Evolutionary conservation across 2,329 filamentous ascomycete species (phyloP), one percentile per base, ranked within the genome.

Genomic region (Talaromyces sp.): DNA sequence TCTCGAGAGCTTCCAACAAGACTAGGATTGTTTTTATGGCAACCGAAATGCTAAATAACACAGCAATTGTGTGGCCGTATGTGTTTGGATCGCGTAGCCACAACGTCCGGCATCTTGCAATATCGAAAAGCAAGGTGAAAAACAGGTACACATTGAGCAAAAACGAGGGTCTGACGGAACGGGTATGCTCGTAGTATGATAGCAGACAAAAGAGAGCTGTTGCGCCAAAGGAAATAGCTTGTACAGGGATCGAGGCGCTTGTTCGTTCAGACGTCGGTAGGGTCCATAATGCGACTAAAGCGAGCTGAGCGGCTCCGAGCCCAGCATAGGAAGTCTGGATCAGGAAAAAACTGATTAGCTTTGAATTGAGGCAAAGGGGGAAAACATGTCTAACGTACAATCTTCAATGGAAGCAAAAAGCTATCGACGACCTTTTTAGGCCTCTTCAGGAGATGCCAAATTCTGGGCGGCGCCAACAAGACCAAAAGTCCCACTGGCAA

Each of bases 1-100:
- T 82, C 24, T 75, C 70, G 12, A 69, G 65, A 9, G 74, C 72
- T 64, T 81, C 80, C 1, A 78, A 66, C 27, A 76, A 65, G 3
- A 78, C 64, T 0, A 79, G 62, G 11, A 74, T 63, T 5, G 75
- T 19, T 21, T 78, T 80, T 29, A 79, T 63, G 6, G 65, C 73
- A 12, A 77, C 63, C 5, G 72, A 68, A 1, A 74, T 66, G 1
- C 72, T 74, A 43, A 76, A 66, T 17, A 69, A 63, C 24, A 73
- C 70, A 2, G 81, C 76, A 55, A 82, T 75, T 3, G 65, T 64
- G 4, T 70, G 64, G 50, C 58, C 56, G 26, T 61, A 56, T 24
- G 29, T 35, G 3, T 19, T 56, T 4, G 12, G 75, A 2, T 61
- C 59, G 24, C 66, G 60, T 21, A 78, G 59, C 69, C 70, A 75